Percentiles rank a stretch among this genome's conserved stretches.
Conservation (phyloP, 352 stramenopile species). For the Phytopythium oedochilum region DNA sequence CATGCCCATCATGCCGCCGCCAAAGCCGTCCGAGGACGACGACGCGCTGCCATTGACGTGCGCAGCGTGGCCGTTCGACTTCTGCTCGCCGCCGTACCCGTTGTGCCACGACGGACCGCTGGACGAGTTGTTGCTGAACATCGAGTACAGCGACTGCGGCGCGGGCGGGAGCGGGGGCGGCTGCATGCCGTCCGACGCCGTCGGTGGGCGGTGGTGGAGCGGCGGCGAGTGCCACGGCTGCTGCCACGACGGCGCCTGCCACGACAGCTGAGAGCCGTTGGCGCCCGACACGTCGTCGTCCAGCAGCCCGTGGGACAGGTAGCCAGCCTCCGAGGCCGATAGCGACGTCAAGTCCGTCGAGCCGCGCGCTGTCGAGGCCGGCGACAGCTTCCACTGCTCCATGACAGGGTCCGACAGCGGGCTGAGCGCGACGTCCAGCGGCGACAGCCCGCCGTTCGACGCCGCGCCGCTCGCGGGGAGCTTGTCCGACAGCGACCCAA, state of each 20-base stretch:
- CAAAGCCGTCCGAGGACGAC: constrained; percentile 35
- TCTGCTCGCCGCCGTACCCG: constrained; percentile 13
- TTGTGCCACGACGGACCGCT: constrained; percentile 4
- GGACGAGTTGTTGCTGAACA: constrained; percentile 33
- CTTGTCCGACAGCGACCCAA: constrained; percentile 45
- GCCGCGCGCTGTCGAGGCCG: constrained; percentile 34
- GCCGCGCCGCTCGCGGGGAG: constrained; percentile 16
- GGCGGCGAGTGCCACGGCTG: constrained; percentile 45
- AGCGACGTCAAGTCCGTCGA: constrained; percentile 37
- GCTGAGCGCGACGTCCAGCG: constrained; percentile 44
- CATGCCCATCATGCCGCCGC: constrained; percentile 35
- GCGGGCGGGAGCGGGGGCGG: constrained; percentile 31
- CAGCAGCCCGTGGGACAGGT: constrained; percentile 36
- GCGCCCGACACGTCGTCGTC: constrained; percentile 15
- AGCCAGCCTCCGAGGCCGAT: constrained; percentile 37
- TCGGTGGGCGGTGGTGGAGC: constrained; percentile 21
- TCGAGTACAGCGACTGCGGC: constrained; percentile 46
- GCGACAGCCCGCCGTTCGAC: constrained; percentile 41
- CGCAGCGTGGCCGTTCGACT: constrained; percentile 9
- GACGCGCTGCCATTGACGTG: constrained; percentile 3
- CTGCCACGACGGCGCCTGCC: constrained; percentile 48
- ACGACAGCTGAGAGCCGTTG: constrained; percentile 29
- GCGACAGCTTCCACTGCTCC: constrained; percentile 78
- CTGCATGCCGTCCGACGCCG: constrained; percentile 10
- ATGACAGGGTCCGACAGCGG: constrained; percentile 65